Evolutionary conservation across 306 rosid genomes (phyloP).

Genomic region (Cercis canadensis): DNA sequence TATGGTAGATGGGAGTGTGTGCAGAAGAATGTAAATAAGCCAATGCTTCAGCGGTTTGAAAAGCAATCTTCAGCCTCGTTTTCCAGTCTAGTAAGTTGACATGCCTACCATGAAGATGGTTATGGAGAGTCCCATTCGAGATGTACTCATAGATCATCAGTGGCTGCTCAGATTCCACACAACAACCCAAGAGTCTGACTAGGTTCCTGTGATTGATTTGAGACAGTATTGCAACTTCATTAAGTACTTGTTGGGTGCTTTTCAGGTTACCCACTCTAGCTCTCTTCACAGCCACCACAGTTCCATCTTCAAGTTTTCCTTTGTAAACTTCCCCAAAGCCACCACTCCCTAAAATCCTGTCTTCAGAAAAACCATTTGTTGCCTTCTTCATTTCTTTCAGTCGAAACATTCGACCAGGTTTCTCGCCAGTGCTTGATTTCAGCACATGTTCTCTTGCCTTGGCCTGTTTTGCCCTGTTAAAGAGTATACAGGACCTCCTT

Average conservation of each 20-base stretch:
- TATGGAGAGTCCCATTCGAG: constrained; percentile 90
- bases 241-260: constrained; percentile 88
- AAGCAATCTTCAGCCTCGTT: constrained; percentile 79
- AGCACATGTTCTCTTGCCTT: constrained; percentile 68
- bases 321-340: constrained; percentile 92
- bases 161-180: constrained; percentile 85
- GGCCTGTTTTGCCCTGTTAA: constrained; percentile 46
- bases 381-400: constrained; percentile 86
- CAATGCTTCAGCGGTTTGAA: constrained; percentile 90
- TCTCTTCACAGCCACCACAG: constrained; percentile 80
- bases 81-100: constrained; percentile 79
- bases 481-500: constrained; percentile 48
- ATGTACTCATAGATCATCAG: constrained; percentile 91
- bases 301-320: constrained; percentile 84
- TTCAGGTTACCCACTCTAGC: constrained; percentile 90
- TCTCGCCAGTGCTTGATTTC: constrained; percentile 59
- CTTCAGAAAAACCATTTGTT: constrained; percentile 70
- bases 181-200: constrained; percentile 86
- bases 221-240: constrained; percentile 91
- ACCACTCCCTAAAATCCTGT: constrained; percentile 77
- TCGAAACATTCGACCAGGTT: constrained; percentile 65
- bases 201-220: constrained; percentile 92
- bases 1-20: constrained; percentile 88
- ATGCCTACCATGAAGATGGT: constrained; percentile 78
- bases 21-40: constrained; percentile 86